Evolutionary conservation across 495 filamentous ascomycete genomes (phyloP), one percentile per base, ranked within the genome.

Genomic region (Tuber calosporum): DNA sequence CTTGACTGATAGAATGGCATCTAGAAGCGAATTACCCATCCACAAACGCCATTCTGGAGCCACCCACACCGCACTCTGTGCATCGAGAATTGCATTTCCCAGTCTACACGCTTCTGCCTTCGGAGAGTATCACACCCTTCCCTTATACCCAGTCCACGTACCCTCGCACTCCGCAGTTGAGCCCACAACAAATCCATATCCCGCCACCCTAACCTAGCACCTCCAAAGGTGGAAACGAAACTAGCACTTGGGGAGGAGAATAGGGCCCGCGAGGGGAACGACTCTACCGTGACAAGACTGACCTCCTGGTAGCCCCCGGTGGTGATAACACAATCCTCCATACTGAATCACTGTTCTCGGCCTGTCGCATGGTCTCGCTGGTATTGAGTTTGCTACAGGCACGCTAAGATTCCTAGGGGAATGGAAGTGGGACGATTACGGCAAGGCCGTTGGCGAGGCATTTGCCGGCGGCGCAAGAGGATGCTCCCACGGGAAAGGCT

Each of bases 261-360:
- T 53, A n/a, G 22, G 22, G 45, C 45, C 45, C 70, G n/a, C n/a
- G n/a, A n/a, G n/a, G n/a, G n/a, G n/a, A 71, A 81, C 81, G 74
- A 43, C 73, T 66, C 20, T 76, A 86, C 79, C 83, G 87, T 68
- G 80, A 85, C n/a, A 97, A 95, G 83, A 88, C 92, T n/a, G 94
- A 97, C 77, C 84, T 97, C 39, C 89, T 90, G 13, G 88, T 90
- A 66, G 97, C 94, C 0, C 86, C 97, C 68, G 94, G 94, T 67
- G 94, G 94, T 75, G 94, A 98, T 82, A 94, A 94, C 62, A 98
- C 94, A 6, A 96, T 98, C 67, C 83, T 98, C 36, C 93, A 90
- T 73, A 94, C 94, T 20, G 89, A 92, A 4, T 94, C 91, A 43
- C 86, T 98, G 17, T 98, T 97, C 83, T 89, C 91, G 26, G 90